Percentiles rank a stretch among this genome's conserved stretches.
Evolutionary conservation across 768 basidiomycete genomes (phyloP).

Genomic region (Lactarius tabidus): DNA sequence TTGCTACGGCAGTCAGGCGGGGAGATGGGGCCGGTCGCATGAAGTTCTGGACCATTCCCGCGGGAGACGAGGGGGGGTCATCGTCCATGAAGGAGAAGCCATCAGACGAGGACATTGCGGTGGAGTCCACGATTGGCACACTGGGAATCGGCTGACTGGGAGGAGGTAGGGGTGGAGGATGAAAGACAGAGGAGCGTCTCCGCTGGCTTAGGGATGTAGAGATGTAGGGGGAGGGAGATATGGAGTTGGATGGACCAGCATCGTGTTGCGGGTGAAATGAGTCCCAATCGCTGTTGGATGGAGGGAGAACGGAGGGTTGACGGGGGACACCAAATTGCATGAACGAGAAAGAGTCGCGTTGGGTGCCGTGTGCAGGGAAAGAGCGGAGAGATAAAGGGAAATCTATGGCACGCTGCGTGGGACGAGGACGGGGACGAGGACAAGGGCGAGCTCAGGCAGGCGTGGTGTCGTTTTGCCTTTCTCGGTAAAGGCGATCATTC

Average conservation of each 20-base stretch:
- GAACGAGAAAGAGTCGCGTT: not conserved
- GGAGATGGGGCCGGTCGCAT: constrained; percentile 42
- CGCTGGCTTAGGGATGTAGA: constrained; percentile 38
- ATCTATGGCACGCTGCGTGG: not conserved
- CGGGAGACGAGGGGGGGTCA: constrained; percentile 25
- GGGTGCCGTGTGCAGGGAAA: not conserved
- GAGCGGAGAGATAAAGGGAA: not conserved
- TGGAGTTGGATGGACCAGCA: constrained; percentile 31
- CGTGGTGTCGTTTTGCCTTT: constrained; percentile 13
- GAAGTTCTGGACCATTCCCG: constrained; percentile 28
- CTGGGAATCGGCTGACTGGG: constrained; percentile 72
- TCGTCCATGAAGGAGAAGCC: constrained; percentile 26
- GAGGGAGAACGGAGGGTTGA: constrained; percentile 31
- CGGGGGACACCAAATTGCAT: constrained; percentile 29
- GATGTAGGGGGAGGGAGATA: constrained; percentile 32
- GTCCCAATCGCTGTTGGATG: constrained; percentile 35
- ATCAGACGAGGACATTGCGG: constrained; percentile 30
- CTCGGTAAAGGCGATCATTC: not conserved
- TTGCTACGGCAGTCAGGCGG: constrained; percentile 53
- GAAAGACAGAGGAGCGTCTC: constrained; percentile 65
- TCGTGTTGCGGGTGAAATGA: constrained; percentile 28
- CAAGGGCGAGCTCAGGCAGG: not conserved
- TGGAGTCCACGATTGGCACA: constrained; percentile 42
- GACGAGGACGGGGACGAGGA: not conserved
- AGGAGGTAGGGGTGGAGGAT: constrained; percentile 65